Evolutionary conservation across 805 yeast genomes (phyloP), one percentile per base, ranked within the genome.

Genomic region (baker's yeast (Saccharomyces cerevisiae)): DNA sequence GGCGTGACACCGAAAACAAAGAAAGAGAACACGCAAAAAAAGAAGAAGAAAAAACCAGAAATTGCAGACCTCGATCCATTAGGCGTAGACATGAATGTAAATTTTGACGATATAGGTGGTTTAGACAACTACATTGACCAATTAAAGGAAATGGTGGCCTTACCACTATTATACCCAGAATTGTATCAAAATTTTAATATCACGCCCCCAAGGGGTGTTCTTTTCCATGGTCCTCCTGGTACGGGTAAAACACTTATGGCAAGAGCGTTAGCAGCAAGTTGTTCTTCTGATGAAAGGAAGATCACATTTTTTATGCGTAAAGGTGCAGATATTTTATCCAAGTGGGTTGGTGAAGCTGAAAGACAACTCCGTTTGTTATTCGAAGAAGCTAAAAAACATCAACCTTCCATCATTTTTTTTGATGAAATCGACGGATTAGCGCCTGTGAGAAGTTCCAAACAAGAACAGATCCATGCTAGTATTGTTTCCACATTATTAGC

Each of bases 311-410:
- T 90, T 71, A 94, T 94, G 99, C 76, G 99, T 58, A 94, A 94
- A 68, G 99, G 99, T 59, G 98, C 99, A 0, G 99, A 94, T 69
- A 87, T 96, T 66, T 74, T 94, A 61, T 88, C 96, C 48, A 94
- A 94, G 73, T 94, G 99, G 99, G 98, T 94, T 3, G 99, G 99
- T 64, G 99, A 94, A 70, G 98, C 98, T 5, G 99, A 94, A 71
- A 79, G 99, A 60, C 98, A 94, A 69, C 75, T 94, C 57, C 75
- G 99, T 56, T 74, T 92, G 47, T 73, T 94, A 54, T 94, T 94
- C 68, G 98, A 94, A 72, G 98, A 94, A 70, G 99, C 99, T 1
- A 87, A 86, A 62, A 89, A 88, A 59, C 91, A 90, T 61, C 99
- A 94, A 71, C 99, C 99, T 2, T 82, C 96, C 6, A 92, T 94